Base-by-base conservation (phyloP, 345 rosid genomes). In the Eucalyptus erythrocorys region DNA sequence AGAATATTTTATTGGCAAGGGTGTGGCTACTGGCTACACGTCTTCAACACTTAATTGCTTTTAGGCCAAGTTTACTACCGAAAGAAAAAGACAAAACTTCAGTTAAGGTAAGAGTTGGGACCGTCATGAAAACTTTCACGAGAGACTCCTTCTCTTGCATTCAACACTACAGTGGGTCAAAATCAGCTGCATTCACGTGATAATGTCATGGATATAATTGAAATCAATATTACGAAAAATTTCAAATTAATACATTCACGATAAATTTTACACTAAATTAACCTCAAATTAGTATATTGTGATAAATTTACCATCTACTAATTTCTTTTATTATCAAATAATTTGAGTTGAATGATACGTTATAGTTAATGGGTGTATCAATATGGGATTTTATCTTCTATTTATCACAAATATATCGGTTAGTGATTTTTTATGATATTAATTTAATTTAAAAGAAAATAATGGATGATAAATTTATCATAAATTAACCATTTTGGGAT, bases 381-480 rank as follows among this genome's bases (percentile, higher is more conserved):
- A 4, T 2, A 24, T 55, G 61, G 0, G 13, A 55, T 55, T 55
- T 55, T 55, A 2, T 10, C 0, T 8, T 55, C 0, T 24, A 5
- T 55, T 55, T 10, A 24, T 55, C 6, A 55, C 6, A 24, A 55
- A 24, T 22, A 24, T 55, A 55, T 55, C 2, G 0, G 0, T 55
- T 55, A 4, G 61, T 10, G 6, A 55, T 55, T 55, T 55, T 24
- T 55, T 24, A 24, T 24, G 30, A 55, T 24, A 55, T 10, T 22
- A 24, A 55, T 55, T 1, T 0, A 55, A 55, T 55, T 55, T 55
- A 55, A 55, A 24, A 55, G 61, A 55, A 55, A 22, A 4, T 55
- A 24, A 24, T 55, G 3, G 0, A 55, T 55, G 1, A 1, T 4
- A 55, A 55, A 55, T 55, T 55, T 24, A 4, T 55, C 1, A 55